phyloP scores from a whole-genome alignment of 2,329 filamentous ascomycete genomes.

The Sordariomycetes sp. region DNA sequence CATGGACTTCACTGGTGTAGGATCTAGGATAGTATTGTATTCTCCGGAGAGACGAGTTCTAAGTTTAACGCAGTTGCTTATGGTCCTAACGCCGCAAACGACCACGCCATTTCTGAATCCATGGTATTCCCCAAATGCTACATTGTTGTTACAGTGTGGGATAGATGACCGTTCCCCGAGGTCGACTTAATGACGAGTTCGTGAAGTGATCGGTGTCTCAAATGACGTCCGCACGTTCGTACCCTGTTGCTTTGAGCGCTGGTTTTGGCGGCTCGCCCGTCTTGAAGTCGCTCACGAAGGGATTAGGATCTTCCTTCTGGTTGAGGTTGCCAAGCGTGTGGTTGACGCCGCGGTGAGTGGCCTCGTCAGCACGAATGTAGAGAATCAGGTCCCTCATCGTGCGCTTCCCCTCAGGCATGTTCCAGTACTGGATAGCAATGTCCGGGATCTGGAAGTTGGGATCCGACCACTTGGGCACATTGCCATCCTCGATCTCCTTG shows the following conservation, averaged over 20 bases:
- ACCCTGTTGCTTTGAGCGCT: conserved; percentile 59
- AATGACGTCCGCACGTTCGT: conserved; percentile 78
- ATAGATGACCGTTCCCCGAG: no score
- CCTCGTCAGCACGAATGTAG: conserved; percentile 86
- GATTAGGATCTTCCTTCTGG: conserved; percentile 81
- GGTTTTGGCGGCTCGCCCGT: conserved; percentile 58
- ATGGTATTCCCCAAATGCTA: no score
- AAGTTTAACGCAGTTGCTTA: no score
- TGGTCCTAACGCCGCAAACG: no score
- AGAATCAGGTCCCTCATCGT: conserved; percentile 81
- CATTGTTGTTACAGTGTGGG: no score
- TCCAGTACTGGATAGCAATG: conserved; percentile 85
- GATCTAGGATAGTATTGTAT: no score
- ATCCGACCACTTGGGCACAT: conserved; percentile 70
- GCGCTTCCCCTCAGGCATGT: conserved; percentile 75
- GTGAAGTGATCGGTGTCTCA: no score
- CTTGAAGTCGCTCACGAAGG: conserved; percentile 79
- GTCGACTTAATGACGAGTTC: no score
- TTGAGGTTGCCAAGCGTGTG: conserved; percentile 87
- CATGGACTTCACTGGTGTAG: no score
- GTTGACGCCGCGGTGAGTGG: conserved; percentile 88
- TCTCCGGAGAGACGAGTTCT: no score
- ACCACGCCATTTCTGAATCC: no score
- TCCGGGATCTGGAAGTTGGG: conserved; percentile 68
- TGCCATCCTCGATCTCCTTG: conserved; percentile 76